Percentiles rank a stretch among this genome's conserved stretches.
phyloP scores from a whole-genome alignment of 371 early-diverging fungal genomes.

The Lichtheimia ornata region DNA sequence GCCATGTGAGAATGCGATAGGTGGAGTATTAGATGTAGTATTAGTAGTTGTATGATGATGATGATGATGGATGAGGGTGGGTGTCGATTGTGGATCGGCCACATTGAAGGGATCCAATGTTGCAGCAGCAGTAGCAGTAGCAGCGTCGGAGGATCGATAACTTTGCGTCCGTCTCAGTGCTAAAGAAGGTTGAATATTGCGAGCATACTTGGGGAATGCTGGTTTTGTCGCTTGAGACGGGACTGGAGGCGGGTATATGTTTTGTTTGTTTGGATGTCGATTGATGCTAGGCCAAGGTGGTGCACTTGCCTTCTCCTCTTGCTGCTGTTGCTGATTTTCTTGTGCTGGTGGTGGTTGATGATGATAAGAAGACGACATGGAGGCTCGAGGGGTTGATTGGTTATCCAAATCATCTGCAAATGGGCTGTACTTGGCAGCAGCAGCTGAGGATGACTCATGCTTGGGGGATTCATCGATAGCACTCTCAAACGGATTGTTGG shows the following conservation, averaged over 20 bases:
- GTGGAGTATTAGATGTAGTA: constrained; percentile 5
- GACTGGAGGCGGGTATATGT: constrained; percentile 43
- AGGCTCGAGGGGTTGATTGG: neutral
- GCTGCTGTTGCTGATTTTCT: constrained; percentile 8
- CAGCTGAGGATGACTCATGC: neutral
- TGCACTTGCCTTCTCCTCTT: constrained; percentile 13
- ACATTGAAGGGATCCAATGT: constrained; percentile 7
- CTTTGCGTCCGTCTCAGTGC: constrained; percentile 31
- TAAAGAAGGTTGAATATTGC: constrained; percentile 21
- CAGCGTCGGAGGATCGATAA: constrained; percentile 8
- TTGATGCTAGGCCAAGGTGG: constrained; percentile 17
- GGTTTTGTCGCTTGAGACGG: constrained; percentile 47
- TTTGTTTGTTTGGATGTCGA: constrained; percentile 28
- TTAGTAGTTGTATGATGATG: constrained; percentile 6
- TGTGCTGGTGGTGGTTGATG: no score
- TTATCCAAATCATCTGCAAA: constrained; percentile 9
- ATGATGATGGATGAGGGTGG: neutral
- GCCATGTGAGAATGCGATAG: constrained; percentile 1
- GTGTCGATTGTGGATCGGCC: neutral
- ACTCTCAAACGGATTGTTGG: constrained; percentile 26
- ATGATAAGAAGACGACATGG: neutral
- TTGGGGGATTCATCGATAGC: constrained; percentile 14
- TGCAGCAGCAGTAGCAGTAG: neutral
- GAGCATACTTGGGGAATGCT: constrained; percentile 38
- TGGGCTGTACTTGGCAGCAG: neutral